Conservation (phyloP, 2,329 filamentous ascomycete genomes). For the Pestalotiopsis sp. region DNA sequence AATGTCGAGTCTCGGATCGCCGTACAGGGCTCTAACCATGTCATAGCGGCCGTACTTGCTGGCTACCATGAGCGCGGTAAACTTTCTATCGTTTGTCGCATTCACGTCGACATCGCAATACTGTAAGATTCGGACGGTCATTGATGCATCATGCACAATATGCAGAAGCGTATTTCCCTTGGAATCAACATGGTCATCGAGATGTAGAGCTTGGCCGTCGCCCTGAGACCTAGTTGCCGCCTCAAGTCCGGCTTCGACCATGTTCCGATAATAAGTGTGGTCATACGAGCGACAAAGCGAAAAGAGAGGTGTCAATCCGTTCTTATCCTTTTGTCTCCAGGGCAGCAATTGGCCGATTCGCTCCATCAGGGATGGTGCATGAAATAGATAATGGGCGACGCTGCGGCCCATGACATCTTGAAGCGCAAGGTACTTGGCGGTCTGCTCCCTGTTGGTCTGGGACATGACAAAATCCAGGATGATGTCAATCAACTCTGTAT, state of each 20-base stretch:
- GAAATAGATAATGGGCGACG: constrained; percentile 94
- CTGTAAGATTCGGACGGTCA: constrained; percentile 76
- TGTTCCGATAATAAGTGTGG: constrained; percentile 80
- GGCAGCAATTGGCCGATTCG: constrained; percentile 78
- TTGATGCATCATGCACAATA: constrained; percentile 83
- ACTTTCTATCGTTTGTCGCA: constrained; percentile 90
- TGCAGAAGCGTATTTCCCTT: constrained; percentile 97
- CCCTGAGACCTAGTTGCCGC: constrained; percentile 75
- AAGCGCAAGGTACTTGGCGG: constrained; percentile 70
- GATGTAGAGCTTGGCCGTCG: constrained; percentile 78
- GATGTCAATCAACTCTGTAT: constrained; percentile 73
- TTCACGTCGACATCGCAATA: constrained; percentile 95
- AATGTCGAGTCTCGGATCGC: constrained; percentile 84
- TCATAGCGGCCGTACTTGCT: constrained; percentile 97
- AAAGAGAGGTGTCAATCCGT: constrained; percentile 96
- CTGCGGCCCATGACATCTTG: constrained; percentile 88
- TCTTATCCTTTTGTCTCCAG: constrained; percentile 91
- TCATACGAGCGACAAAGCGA: constrained; percentile 95
- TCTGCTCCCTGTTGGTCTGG: constrained; percentile 53
- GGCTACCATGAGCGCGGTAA: constrained; percentile 95
- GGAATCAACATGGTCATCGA: constrained; percentile 89
- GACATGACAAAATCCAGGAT: constrained; percentile 72
- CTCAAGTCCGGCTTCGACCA: constrained; percentile 82
- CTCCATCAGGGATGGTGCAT: constrained; percentile 79
- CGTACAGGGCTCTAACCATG: constrained; percentile 85